phyloP scores from a whole-genome alignment of 1,139 yeast genomes.

The Saccharomyces pastorianus region DNA sequence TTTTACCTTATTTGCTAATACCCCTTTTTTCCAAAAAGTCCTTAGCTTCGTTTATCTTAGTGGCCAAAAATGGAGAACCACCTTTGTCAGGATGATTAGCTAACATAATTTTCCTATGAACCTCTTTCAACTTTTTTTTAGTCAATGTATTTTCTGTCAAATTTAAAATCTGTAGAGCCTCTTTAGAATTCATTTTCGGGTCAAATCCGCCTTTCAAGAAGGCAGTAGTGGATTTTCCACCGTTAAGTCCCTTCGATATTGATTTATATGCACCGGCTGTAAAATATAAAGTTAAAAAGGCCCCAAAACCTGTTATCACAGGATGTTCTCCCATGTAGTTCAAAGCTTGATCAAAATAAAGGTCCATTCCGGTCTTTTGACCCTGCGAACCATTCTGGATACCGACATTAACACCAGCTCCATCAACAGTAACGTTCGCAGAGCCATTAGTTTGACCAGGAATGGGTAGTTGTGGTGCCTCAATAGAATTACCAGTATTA shows the following conservation, averaged over 20 bases:
- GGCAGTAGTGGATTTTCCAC: constrained; percentile 36
- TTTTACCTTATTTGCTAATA: constrained; percentile 12
- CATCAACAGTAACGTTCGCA: constrained; percentile 7
- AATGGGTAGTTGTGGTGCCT: constrained; percentile 51
- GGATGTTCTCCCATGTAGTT: constrained; percentile 73
- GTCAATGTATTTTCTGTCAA: constrained; percentile 72
- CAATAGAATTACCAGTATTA: constrained; percentile 33
- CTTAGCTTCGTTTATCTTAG: constrained; percentile 95
- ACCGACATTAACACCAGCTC: constrained; percentile 7
- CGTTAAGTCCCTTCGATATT: constrained; percentile 52
- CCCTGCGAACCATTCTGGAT: constrained; percentile 35
- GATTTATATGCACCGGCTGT: constrained; percentile 64
- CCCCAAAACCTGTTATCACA: constrained; percentile 62
- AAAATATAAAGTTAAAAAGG: constrained; percentile 54
- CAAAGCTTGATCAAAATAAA: constrained; percentile 59
- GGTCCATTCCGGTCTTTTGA: constrained; percentile 38
- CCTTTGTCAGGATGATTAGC: constrained; percentile 97
- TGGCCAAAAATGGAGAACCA: constrained; percentile 90
- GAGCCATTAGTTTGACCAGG: constrained; percentile 37
- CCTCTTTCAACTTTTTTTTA: constrained; percentile 76
- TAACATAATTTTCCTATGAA: constrained; percentile 87
- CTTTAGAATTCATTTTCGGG: constrained; percentile 78
- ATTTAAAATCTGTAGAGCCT: constrained; percentile 82
- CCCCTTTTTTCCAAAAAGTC: constrained; percentile 77
- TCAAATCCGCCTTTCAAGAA: constrained; percentile 79